A percentile compares a stretch with the other conserved stretches of the same genome.
Conservation (phyloP, 2,329 filamentous ascomycete genomes). For the Fusarium sp. region DNA sequence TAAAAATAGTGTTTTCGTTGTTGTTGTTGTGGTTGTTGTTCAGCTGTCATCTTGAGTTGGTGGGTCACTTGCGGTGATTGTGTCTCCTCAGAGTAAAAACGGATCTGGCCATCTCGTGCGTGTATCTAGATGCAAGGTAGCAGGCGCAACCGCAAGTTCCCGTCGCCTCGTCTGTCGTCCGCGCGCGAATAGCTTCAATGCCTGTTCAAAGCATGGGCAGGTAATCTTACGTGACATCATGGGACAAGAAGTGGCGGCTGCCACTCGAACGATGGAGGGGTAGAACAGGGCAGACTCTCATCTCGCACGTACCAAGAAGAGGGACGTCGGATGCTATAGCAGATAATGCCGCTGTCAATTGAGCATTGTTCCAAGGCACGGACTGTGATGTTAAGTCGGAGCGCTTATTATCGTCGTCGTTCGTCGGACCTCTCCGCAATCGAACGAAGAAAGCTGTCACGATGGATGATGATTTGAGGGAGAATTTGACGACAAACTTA, state of each 20-base stretch:
- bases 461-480: not conserved
- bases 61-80: conserved; percentile 11
- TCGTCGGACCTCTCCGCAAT: conserved; percentile 1
- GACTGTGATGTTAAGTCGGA: not conserved
- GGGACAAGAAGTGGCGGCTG: not conserved
- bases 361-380: not conserved
- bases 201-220: conserved; percentile 9
- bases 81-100: not conserved
- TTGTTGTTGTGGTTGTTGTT: not conserved
- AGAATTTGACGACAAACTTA: not conserved
- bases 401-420: not conserved
- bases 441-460: conserved; percentile 5
- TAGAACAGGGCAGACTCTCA: conserved; percentile 1
- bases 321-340: not conserved
- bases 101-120: conserved; percentile 9
- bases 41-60: not conserved
- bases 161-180: not conserved
- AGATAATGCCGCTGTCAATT: conserved; percentile 17
- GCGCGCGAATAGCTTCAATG: conserved; percentile 23
- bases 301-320: conserved; percentile 12
- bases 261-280: conserved; percentile 30
- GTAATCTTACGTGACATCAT: conserved; percentile 38
- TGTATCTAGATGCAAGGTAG: not conserved
- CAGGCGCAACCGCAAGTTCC: conserved; percentile 6
- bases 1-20: not conserved